Evolutionary conservation across 139 green algal species (phyloP).

Genomic region (Protoeuglena noctilucae): DNA sequence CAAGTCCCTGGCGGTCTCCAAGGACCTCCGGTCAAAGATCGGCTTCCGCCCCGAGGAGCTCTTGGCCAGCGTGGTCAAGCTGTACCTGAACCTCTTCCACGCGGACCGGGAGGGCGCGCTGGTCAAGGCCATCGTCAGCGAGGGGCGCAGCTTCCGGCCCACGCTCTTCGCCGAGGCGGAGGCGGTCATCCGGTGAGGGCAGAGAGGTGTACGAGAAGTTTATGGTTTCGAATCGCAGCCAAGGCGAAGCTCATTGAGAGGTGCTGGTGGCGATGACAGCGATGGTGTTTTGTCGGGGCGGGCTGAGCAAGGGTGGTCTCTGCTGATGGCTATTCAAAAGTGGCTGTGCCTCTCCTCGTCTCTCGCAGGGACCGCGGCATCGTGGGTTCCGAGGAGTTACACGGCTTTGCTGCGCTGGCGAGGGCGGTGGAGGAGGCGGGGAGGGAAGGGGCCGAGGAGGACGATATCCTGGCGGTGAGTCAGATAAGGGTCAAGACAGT

Average conservation of each 20-base stretch:
- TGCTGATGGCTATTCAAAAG: too few species aligned
- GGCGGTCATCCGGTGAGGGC: constrained; percentile 14
- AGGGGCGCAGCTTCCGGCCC: constrained; percentile 58
- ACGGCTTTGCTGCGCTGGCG: constrained; percentile 33
- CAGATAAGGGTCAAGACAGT: too few species aligned
- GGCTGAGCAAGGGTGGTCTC: too few species aligned
- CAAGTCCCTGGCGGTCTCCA: too few species aligned
- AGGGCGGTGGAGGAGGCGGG: constrained; percentile 12
- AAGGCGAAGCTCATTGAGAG: background rate
- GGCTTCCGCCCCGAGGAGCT: constrained; percentile 66
- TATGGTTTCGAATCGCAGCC: too few species aligned
- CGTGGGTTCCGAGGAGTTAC: constrained; percentile 21
- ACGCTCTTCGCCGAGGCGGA: constrained; percentile 46
- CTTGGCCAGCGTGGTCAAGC: constrained; percentile 42
- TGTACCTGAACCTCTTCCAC: constrained; percentile 70
- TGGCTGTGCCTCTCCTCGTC: background rate
- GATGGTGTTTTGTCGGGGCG: too few species aligned
- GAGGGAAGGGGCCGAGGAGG: constrained; percentile 26
- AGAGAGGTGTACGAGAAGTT: too few species aligned
- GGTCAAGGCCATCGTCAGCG: constrained; percentile 47
- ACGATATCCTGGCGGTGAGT: too few species aligned
- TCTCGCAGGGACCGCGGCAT: too few species aligned
- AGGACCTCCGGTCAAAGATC: too few species aligned
- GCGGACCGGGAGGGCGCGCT: constrained; percentile 45
- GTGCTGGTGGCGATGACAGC: too few species aligned